Percentiles rank a stretch among this genome's conserved stretches.
Conservation (phyloP, 495 filamentous ascomycete species). For the Penicillium silybi region DNA sequence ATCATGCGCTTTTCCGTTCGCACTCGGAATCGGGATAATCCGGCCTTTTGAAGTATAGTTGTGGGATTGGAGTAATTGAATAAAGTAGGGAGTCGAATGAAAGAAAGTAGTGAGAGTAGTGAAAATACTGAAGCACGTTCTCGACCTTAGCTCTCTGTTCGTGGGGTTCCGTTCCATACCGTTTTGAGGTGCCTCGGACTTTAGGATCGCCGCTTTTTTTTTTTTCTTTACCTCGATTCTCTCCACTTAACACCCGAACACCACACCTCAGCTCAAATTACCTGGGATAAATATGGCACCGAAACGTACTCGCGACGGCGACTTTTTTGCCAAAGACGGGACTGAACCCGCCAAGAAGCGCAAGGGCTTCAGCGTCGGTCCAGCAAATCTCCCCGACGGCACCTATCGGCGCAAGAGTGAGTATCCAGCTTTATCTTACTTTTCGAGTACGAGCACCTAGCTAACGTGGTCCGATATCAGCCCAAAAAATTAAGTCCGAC, state of each 20-base stretch:
- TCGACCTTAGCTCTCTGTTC: not conserved
- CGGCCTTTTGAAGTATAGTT: not conserved
- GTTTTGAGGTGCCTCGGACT: slow-evolving; percentile 9
- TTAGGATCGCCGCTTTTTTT: slow-evolving; percentile 22
- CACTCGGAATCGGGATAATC: not conserved
- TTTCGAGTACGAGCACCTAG: not conserved
- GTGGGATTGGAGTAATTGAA: not conserved
- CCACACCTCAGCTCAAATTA: not conserved
- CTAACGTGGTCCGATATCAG: slow-evolving; percentile 42
- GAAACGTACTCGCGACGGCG: slow-evolving; percentile 57
- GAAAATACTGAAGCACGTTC: not conserved
- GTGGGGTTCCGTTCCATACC: slow-evolving; percentile 6
- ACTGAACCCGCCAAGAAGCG: slow-evolving; percentile 46
- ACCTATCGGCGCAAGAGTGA: slow-evolving; percentile 85
- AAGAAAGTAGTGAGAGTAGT: not conserved
- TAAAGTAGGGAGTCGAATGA: not conserved
- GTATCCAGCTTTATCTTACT: not conserved
- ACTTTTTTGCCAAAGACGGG: slow-evolving; percentile 36
- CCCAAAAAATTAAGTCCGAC: slow-evolving; percentile 85
- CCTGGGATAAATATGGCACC: slow-evolving; percentile 50
- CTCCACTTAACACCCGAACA: not conserved
- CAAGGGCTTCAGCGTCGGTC: slow-evolving; percentile 76
- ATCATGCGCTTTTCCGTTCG: slow-evolving; percentile 4
- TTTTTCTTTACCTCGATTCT: slow-evolving; percentile 4
- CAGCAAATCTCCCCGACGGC: slow-evolving; percentile 90